Evolutionary conservation across 2,329 filamentous ascomycete species (phyloP).

Genomic region (Exophiala spinifera): DNA sequence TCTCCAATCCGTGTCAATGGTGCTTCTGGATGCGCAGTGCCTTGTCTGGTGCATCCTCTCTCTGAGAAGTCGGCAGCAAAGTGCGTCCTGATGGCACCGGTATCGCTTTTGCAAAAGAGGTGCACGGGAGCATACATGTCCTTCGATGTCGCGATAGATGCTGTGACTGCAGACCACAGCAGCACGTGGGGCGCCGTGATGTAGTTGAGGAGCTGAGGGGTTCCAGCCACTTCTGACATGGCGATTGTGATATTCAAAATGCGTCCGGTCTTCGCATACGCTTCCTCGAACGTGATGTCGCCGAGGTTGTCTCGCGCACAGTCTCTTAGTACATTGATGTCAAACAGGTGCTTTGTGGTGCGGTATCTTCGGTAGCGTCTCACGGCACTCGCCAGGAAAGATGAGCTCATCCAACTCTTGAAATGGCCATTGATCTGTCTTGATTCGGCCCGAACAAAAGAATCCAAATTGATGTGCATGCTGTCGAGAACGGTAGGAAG

Average conservation of each 20-base stretch:
- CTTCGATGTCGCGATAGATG: slow-evolving; percentile 82
- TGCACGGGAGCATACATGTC: slow-evolving; percentile 72
- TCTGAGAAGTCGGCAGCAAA: slow-evolving; percentile 24
- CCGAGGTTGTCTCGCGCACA: slow-evolving; percentile 80
- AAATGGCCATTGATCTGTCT: slow-evolving; percentile 42
- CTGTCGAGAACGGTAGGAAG: slow-evolving; percentile 65
- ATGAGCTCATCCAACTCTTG: slow-evolving; percentile 47
- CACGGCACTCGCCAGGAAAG: slow-evolving; percentile 69
- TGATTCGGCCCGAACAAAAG: slow-evolving; percentile 61
- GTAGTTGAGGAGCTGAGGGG: slow-evolving; percentile 86
- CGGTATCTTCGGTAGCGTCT: slow-evolving; percentile 74
- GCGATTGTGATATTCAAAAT: slow-evolving; percentile 95
- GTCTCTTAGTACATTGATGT: slow-evolving; percentile 74
- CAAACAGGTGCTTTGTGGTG: slow-evolving; percentile 64
- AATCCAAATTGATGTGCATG: slow-evolving; percentile 71
- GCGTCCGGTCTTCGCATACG: slow-evolving; percentile 87
- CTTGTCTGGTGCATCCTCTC: slow-evolving; percentile 60
- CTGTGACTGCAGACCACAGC: slow-evolving; percentile 88
- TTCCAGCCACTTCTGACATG: slow-evolving; percentile 73
- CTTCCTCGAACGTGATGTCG: slow-evolving; percentile 91
- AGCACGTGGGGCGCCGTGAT: slow-evolving; percentile 90
- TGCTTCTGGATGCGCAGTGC: slow-evolving; percentile 87
- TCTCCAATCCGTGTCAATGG: slow-evolving; percentile 86
- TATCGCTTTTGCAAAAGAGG: slow-evolving; percentile 75
- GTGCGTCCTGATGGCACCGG: slow-evolving; percentile 57